Conservation (phyloP, 2,329 filamentous ascomycete species). For the Emmonsiellopsis sp. region DNA sequence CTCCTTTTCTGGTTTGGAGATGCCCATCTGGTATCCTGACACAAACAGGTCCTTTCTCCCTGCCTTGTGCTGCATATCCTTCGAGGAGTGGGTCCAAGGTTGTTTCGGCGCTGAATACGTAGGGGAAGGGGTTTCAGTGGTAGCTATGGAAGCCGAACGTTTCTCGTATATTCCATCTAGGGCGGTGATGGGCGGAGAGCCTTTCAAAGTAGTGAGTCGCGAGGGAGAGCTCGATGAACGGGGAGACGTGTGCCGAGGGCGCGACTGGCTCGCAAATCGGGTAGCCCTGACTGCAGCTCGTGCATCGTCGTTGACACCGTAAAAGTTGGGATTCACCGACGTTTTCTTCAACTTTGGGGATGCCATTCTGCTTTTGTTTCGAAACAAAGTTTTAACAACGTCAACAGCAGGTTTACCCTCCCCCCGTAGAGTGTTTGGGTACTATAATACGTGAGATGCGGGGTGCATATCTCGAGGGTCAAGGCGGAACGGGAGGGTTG, state of each 20-base stretch:
- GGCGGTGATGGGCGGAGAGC: background rate
- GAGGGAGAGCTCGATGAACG: background rate
- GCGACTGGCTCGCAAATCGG: background rate
- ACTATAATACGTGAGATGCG: too few relatives aligned
- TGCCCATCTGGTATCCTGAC: background rate
- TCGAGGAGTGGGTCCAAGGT: conserved; percentile 3
- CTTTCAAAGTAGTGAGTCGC: background rate
- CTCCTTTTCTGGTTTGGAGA: conserved; percentile 2
- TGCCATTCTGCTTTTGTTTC: background rate
- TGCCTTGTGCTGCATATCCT: background rate
- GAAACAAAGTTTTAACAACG: background rate
- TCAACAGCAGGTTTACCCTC: background rate
- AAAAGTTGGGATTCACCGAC: background rate
- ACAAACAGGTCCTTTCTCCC: background rate
- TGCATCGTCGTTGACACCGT: background rate
- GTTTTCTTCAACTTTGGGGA: background rate
- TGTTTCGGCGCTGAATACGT: background rate
- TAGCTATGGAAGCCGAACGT: background rate
- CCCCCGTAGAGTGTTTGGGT: background rate
- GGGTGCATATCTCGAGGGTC: too few relatives aligned
- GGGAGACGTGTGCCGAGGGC: background rate
- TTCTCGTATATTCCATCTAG: background rate
- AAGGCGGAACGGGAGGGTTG: too few relatives aligned
- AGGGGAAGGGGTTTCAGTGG: background rate
- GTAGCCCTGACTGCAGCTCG: background rate